Evolutionary conservation across 805 yeast species (phyloP).

Genomic region (Teunomyces stri): DNA sequence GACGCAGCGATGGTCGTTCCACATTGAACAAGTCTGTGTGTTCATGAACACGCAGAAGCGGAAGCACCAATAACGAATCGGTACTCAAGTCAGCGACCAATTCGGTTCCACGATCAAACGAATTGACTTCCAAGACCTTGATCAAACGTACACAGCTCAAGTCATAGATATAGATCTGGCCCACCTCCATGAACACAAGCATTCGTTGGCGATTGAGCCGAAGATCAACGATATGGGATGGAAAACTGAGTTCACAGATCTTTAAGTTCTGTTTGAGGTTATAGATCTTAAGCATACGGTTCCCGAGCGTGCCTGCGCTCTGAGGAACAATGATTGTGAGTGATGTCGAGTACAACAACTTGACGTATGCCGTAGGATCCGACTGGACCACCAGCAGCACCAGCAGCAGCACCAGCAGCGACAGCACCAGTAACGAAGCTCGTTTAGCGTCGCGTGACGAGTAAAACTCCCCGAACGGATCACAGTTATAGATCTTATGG

Average conservation of each 20-base stretch:
- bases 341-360: conserved; percentile 42
- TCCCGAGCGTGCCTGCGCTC: conserved; percentile 17
- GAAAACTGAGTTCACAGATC: conserved; percentile 88
- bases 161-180: conserved; percentile 86
- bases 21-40: conserved; percentile 31
- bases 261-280: conserved; percentile 41
- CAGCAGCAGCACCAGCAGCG: no score
- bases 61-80: conserved; percentile 33
- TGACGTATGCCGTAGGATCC: conserved; percentile 30
- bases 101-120: conserved; percentile 1
- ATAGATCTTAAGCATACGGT: conserved; percentile 35
- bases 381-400: no score
- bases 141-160: conserved; percentile 83
- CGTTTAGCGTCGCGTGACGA: conserved; percentile 14
- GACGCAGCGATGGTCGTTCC: conserved; percentile 4
- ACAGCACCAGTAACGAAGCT: not conserved
- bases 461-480: conserved; percentile 46
- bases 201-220: conserved; percentile 80
- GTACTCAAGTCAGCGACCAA: conserved; percentile 39
- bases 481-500: conserved; percentile 42
- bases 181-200: conserved; percentile 66
- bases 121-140: conserved; percentile 33
- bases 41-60: conserved; percentile 26
- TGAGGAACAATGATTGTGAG: conserved; percentile 40
- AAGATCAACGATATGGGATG: conserved; percentile 68